phyloP scores from a whole-genome alignment of 805 yeast species.

The Cyberlindnera amylophila region DNA sequence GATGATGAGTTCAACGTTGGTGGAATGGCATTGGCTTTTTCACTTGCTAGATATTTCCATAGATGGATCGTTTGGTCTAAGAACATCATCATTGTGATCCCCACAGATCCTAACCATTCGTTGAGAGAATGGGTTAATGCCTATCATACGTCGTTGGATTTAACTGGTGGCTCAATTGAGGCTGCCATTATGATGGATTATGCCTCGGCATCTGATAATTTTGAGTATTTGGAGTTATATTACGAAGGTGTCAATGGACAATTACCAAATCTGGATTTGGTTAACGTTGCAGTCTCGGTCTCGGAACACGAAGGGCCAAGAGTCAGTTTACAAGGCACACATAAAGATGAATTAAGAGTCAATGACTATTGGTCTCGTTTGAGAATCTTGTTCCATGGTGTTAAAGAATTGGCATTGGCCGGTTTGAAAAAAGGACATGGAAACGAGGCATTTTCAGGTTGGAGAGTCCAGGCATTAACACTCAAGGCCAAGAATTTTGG shows the following conservation, averaged over 20 bases:
- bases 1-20: conserved; percentile 69
- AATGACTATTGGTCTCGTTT: conserved; percentile 54
- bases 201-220: conserved; percentile 59
- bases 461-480: conserved; percentile 91
- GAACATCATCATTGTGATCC: conserved; percentile 81
- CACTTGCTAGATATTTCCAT: conserved; percentile 74
- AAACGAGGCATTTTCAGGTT: conserved; percentile 92
- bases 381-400: conserved; percentile 56
- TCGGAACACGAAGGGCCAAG: conserved; percentile 73
- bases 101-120: conserved; percentile 64
- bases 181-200: conserved; percentile 85
- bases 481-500: conserved; percentile 58
- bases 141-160: conserved; percentile 78
- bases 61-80: conserved; percentile 95
- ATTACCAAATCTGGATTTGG: conserved; percentile 85
- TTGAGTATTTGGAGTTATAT: conserved; percentile 67
- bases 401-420: conserved; percentile 63
- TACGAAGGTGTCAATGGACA: conserved; percentile 95
- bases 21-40: conserved; percentile 69
- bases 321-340: conserved; percentile 60
- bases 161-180: conserved; percentile 91
- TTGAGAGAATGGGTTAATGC: conserved; percentile 90
- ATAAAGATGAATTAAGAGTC: conserved; percentile 41
- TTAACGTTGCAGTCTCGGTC: conserved; percentile 75
- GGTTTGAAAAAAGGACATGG: conserved; percentile 65